A percentile compares a stretch with the other conserved stretches of the same genome.
These are phyloP conservation scores for Lasiosphaeria miniovina DNA, from an alignment of 495 filamentous ascomycete species.

Conservation along the genomic window DNA sequence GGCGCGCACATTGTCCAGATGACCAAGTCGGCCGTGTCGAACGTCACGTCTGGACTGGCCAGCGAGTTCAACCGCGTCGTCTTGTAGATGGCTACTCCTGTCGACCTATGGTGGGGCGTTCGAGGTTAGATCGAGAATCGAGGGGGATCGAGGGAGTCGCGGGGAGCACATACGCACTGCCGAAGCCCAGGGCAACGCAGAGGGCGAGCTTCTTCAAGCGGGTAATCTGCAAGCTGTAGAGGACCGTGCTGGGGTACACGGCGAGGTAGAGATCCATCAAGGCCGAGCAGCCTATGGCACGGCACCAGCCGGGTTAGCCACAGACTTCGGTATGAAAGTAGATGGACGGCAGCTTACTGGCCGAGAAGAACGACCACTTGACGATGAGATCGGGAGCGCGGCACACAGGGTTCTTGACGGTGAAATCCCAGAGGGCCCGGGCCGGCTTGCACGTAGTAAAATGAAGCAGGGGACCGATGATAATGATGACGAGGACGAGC, in stretches of 20 bases:
- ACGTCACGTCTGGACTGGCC: conserved; percentile 33
- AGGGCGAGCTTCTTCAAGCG: conserved; percentile 48
- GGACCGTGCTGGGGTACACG: conserved; percentile 42
- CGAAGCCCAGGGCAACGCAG: conserved; percentile 42
- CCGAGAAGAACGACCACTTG: conserved; percentile 40
- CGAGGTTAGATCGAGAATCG: not conserved
- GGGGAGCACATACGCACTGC: conserved; percentile 38
- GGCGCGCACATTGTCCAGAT: conserved; percentile 45
- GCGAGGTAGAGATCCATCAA: conserved; percentile 50
- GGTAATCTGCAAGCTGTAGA: conserved; percentile 44
- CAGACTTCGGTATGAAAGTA: not conserved
- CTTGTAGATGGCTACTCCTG: conserved; percentile 40
- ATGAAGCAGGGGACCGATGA: conserved; percentile 34
- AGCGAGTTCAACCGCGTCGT: conserved; percentile 38
- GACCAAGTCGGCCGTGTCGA: conserved; percentile 35
- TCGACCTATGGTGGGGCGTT: not conserved
- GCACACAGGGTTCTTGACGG: conserved; percentile 31
- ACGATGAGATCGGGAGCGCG: conserved; percentile 35
- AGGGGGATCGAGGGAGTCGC: not conserved
- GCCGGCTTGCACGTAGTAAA: conserved; percentile 44
- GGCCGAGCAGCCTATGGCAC: conserved; percentile 37
- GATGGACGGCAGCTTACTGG: conserved; percentile 28
- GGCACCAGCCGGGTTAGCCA: not conserved
- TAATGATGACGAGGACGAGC: conserved; percentile 29
- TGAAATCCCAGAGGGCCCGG: conserved; percentile 40